Evolutionary conservation across 192 early-diverging fungal species (phyloP).

Genomic region (Pilaira anomala): DNA sequence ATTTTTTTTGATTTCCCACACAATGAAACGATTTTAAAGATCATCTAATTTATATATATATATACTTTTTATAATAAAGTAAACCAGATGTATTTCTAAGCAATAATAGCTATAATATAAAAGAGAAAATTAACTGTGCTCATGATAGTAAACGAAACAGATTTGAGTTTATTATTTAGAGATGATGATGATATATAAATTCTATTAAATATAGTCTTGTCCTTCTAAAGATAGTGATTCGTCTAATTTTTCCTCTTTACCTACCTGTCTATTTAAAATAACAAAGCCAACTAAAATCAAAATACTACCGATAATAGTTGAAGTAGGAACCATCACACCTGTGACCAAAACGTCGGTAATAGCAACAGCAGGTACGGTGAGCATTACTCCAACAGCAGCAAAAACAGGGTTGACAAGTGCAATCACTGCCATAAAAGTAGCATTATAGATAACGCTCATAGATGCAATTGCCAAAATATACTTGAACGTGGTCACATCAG

Average conservation of each 20-base stretch:
- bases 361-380: constrained; percentile 73
- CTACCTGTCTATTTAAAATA: constrained; percentile 36
- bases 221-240: background rate
- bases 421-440: constrained; percentile 73
- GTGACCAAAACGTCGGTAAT: constrained; percentile 52
- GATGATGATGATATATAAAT: too few relatives aligned
- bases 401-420: constrained; percentile 65
- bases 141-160: too few relatives aligned
- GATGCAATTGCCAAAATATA: constrained; percentile 63
- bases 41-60: too few relatives aligned
- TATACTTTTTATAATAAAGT: too few relatives aligned
- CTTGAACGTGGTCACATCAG: constrained; percentile 46
- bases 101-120: too few relatives aligned
- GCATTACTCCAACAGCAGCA: constrained; percentile 78
- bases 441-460: constrained; percentile 75
- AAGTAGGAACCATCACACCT: constrained; percentile 47
- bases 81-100: too few relatives aligned
- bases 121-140: too few relatives aligned
- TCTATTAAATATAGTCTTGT: too few relatives aligned
- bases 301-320: constrained; percentile 49
- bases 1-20: too few relatives aligned
- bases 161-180: too few relatives aligned
- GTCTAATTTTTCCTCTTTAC: constrained; percentile 25
- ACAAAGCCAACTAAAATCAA: constrained; percentile 56
- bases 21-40: too few relatives aligned